Percentiles rank a stretch among this genome's conserved stretches.
These are phyloP conservation scores for Curvularia sp. DNA, from an alignment of 2,329 filamentous ascomycete species.

Conservation along the genomic window DNA sequence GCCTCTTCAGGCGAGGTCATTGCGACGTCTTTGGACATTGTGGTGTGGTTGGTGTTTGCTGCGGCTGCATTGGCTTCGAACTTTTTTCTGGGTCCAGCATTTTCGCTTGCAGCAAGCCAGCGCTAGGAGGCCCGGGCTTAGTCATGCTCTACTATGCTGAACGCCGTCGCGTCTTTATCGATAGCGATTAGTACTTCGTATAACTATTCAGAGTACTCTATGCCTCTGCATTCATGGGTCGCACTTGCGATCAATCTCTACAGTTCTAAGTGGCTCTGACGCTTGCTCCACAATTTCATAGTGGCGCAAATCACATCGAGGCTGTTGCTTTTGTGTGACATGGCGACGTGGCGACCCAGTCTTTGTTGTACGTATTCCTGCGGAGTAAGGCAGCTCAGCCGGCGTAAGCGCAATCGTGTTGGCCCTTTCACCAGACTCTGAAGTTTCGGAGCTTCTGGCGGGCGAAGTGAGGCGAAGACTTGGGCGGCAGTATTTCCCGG, in stretches of 20 bases:
- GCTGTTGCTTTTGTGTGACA: background rate
- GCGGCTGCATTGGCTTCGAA: constrained; percentile 10
- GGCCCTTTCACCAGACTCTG: background rate
- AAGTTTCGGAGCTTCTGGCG: background rate
- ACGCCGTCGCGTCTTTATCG: background rate
- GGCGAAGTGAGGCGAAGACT: constrained; percentile 12
- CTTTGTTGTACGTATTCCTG: background rate
- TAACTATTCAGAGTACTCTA: background rate
- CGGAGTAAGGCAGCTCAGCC: background rate
- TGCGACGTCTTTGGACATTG: constrained; percentile 23
- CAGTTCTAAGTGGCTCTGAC: background rate
- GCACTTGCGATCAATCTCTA: background rate
- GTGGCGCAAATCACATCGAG: background rate
- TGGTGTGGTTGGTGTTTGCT: constrained; percentile 5
- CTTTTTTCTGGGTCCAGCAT: constrained; percentile 28
- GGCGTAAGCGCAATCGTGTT: background rate
- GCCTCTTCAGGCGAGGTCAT: constrained; percentile 20
- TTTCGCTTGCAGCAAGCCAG: constrained; percentile 20
- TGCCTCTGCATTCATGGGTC: background rate
- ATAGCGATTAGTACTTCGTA: background rate
- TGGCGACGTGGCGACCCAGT: constrained; percentile 1
- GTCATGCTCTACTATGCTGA: constrained; percentile 13
- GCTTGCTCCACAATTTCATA: background rate
- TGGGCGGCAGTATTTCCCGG: constrained; percentile 4
- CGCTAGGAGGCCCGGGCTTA: constrained; percentile 20